Evolutionary conservation across 192 early-diverging fungal species (phyloP).

Genomic region (Mortierella claussenii): DNA sequence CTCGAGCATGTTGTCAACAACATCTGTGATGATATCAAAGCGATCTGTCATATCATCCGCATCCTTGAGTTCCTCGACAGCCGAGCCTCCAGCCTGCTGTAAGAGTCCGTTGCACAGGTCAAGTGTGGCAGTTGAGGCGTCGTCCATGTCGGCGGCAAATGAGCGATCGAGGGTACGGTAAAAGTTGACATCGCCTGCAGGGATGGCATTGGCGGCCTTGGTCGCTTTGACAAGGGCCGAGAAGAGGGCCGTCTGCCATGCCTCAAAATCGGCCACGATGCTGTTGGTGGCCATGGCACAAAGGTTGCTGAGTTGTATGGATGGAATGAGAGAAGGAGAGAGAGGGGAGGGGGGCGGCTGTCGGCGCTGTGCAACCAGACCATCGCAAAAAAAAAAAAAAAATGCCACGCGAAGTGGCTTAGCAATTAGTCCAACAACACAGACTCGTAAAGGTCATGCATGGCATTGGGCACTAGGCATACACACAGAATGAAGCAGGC

Average conservation of each 20-base stretch:
- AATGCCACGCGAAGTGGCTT: no score
- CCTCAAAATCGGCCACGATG: slow-evolving; percentile 54
- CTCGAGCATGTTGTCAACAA: slow-evolving; percentile 85
- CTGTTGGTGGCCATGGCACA: slow-evolving; percentile 22
- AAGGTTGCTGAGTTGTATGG: no score
- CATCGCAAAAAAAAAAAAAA: no score
- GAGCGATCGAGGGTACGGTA: slow-evolving; percentile 71
- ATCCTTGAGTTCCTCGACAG: slow-evolving; percentile 52
- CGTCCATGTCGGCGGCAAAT: slow-evolving; percentile 55
- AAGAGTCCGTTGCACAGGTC: slow-evolving; percentile 46
- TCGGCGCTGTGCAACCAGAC: no score
- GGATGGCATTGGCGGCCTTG: slow-evolving; percentile 67
- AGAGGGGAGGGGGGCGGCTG: no score
- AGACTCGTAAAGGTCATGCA: no score
- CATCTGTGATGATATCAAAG: slow-evolving; percentile 74
- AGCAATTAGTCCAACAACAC: no score
- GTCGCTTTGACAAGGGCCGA: slow-evolving; percentile 67
- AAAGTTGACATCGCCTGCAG: slow-evolving; percentile 66
- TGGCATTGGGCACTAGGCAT: no score
- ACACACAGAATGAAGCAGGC: no score
- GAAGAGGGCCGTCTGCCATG: slow-evolving; percentile 58
- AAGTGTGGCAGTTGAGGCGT: slow-evolving; percentile 30
- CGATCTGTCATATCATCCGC: slow-evolving; percentile 74
- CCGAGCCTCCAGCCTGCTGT: slow-evolving; percentile 31
- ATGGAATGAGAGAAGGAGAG: no score